A percentile compares a stretch with the other conserved stretches of the same genome.
Evolutionary conservation across 108 stramenopile species (phyloP).

Genomic region (Fistulifera solaris): DNA sequence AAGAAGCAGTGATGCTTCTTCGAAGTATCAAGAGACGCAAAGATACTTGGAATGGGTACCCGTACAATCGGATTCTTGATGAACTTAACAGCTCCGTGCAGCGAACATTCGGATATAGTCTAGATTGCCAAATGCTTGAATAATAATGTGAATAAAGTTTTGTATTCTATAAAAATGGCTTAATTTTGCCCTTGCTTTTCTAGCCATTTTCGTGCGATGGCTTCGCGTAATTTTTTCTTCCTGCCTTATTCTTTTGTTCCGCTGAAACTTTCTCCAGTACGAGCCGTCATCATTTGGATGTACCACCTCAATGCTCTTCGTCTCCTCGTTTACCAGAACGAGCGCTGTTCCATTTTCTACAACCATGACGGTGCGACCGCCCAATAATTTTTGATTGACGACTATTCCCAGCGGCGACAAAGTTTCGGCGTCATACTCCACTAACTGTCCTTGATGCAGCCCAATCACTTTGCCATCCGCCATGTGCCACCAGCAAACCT

Average conservation of each 20-base stretch:
- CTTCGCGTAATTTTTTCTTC: slow-evolving; percentile 42
- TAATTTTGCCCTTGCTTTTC: too few species aligned
- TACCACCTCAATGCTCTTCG: slow-evolving; percentile 63
- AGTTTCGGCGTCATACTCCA: slow-evolving; percentile 88
- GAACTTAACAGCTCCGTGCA: too few species aligned
- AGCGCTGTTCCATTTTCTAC: slow-evolving; percentile 51
- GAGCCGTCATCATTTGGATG: slow-evolving; percentile 93
- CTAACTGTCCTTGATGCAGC: slow-evolving; percentile 77
- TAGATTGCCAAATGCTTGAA: too few species aligned
- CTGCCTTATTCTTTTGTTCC: slow-evolving; percentile 86
- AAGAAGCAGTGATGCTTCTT: slow-evolving; percentile 38
- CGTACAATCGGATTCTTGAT: background rate
- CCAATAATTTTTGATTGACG: slow-evolving; percentile 69
- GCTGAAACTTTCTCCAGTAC: slow-evolving; percentile 89
- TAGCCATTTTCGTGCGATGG: too few species aligned
- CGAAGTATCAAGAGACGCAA: slow-evolving; percentile 36
- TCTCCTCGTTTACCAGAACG: slow-evolving; percentile 15
- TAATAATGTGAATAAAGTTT: too few species aligned
- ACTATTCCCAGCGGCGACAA: slow-evolving; percentile 91
- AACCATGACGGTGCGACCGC: slow-evolving; percentile 62
- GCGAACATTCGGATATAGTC: too few species aligned
- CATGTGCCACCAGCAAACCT: slow-evolving; percentile 89
- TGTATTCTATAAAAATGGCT: too few species aligned
- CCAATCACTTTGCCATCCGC: slow-evolving; percentile 83
- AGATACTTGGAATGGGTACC: slow-evolving; percentile 37